A percentile compares a stretch with the other conserved stretches of the same genome.
Evolutionary conservation across 345 rosid genomes (phyloP).

Genomic region (Eucalyptus polyanthemos): DNA sequence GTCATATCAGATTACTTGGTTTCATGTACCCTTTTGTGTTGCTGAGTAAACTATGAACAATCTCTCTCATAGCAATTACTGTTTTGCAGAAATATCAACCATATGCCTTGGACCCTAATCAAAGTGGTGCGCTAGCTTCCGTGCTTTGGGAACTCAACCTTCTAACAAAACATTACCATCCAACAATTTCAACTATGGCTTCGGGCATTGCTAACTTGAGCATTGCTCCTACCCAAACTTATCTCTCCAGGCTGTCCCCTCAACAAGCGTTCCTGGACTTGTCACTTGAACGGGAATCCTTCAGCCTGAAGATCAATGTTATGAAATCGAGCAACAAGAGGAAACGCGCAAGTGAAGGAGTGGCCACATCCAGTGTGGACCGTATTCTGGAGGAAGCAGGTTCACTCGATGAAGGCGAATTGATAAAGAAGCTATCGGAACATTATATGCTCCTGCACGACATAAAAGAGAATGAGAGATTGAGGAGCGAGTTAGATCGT

Average conservation of each 20-base stretch:
- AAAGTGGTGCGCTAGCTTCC: constrained; percentile 88
- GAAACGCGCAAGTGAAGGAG: constrained; percentile 21
- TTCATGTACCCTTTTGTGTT: neutral
- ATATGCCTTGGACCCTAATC: constrained; percentile 66
- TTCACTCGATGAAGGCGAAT: constrained; percentile 21
- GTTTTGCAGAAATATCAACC: constrained; percentile 73
- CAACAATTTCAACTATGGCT: constrained; percentile 47
- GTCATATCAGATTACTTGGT: neutral
- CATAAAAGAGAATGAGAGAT: constrained; percentile 51
- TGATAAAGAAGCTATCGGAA: constrained; percentile 36
- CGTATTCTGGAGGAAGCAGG: neutral
- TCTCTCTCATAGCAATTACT: neutral
- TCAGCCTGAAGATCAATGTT: constrained; percentile 12
- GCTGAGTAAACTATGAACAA: neutral
- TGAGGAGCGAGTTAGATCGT: constrained; percentile 27
- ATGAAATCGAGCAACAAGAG: constrained; percentile 38
- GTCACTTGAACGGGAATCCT: constrained; percentile 47
- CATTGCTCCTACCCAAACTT: constrained; percentile 46
- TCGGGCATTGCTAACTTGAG: constrained; percentile 50
- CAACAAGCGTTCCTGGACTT: constrained; percentile 62
- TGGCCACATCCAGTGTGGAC: neutral
- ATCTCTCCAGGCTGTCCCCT: constrained; percentile 41
- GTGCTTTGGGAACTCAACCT: constrained; percentile 93
- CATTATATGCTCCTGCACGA: constrained; percentile 40
- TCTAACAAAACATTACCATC: constrained; percentile 73